Evolutionary conservation across 805 yeast species (phyloP).

Genomic region (Tetrapisispora nanseiensis): DNA sequence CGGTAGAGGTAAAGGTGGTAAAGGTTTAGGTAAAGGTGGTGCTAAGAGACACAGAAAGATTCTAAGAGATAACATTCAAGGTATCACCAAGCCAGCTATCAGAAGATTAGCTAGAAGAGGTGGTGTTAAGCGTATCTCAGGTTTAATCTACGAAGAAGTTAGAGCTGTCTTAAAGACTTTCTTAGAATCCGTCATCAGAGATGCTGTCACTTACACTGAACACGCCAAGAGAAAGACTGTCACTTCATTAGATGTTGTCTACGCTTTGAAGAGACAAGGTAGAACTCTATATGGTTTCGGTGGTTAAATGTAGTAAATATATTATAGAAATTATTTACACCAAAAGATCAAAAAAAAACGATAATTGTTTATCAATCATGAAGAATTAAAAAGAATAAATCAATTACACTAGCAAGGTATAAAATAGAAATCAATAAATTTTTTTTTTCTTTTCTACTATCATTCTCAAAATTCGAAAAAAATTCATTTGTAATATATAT

Average conservation of each 20-base stretch:
- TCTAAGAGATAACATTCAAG: constrained; percentile 97
- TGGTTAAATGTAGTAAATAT: constrained; percentile 45
- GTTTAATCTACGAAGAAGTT: constrained; percentile 95
- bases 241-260: constrained; percentile 95
- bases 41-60: constrained; percentile 99
- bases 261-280: constrained; percentile 99
- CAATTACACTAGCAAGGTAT: too few species aligned
- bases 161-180: constrained; percentile 91
- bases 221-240: constrained; percentile 99
- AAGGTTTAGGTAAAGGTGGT: constrained; percentile 99
- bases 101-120: constrained; percentile 99
- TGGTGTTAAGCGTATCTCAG: constrained; percentile 99
- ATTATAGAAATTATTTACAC: too few species aligned
- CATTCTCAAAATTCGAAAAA: neutral
- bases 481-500: constrained; percentile 2
- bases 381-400: too few species aligned
- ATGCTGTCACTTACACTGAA: constrained; percentile 97
- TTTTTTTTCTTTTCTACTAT: too few species aligned
- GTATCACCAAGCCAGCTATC: constrained; percentile 98
- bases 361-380: too few species aligned
- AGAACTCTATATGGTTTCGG: constrained; percentile 99
- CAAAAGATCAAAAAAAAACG: too few species aligned
- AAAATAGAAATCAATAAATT: too few species aligned
- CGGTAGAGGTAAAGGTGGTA: constrained; percentile 99
- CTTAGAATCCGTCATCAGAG: constrained; percentile 95